phyloP scores from a whole-genome alignment of 805 yeast genomes.

The Ogataea pilisensis region DNA sequence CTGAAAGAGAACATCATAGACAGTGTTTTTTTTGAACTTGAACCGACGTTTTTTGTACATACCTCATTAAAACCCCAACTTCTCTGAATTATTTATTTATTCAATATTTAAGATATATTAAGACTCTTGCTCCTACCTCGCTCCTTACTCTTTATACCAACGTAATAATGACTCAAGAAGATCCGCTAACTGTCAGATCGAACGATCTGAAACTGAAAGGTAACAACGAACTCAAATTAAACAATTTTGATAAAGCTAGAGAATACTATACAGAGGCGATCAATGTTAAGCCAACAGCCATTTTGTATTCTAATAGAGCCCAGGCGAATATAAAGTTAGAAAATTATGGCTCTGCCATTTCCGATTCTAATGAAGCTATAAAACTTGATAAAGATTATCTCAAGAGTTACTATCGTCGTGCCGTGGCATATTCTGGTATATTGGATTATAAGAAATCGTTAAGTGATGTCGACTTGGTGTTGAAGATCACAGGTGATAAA shows the following conservation, averaged over 20 bases:
- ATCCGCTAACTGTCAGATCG: constrained; percentile 21
- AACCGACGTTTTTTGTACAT: no score
- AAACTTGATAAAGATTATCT: constrained; percentile 59
- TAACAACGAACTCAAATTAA: constrained; percentile 63
- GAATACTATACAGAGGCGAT: constrained; percentile 73
- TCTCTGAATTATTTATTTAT: no score
- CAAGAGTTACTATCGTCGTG: constrained; percentile 86
- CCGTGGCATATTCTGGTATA: constrained; percentile 73
- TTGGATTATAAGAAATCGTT: constrained; percentile 72
- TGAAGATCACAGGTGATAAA: constrained; percentile 51
- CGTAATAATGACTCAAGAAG: no score
- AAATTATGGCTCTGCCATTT: constrained; percentile 78
- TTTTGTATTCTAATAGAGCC: constrained; percentile 81
- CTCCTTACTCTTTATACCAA: no score
- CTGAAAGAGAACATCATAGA: no score
- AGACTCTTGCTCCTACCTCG: no score
- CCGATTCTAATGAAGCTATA: constrained; percentile 73
- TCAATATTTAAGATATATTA: no score
- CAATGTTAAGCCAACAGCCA: constrained; percentile 55
- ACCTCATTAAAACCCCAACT: no score
- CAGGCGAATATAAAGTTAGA: constrained; percentile 85
- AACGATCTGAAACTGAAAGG: constrained; percentile 63
- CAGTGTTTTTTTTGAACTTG: no score
- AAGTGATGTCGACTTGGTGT: constrained; percentile 60
- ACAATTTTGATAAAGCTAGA: constrained; percentile 62